These are phyloP conservation scores for Verticillium alfalfae DNA, from an alignment of 2,329 filamentous ascomycete genomes.

Conservation along the genomic window DNA sequence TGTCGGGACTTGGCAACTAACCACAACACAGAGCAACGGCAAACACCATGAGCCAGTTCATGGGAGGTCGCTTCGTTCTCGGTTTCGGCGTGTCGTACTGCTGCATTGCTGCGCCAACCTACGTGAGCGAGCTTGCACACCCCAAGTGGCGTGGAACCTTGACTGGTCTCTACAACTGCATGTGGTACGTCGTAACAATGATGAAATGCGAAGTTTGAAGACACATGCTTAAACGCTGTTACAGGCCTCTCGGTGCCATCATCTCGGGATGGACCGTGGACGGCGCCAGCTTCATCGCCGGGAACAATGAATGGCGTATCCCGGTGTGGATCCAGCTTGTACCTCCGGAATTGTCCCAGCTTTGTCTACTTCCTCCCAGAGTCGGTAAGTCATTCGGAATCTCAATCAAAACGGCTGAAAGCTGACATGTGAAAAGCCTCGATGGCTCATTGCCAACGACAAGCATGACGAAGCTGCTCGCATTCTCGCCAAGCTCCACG, in stretches of 20 bases:
- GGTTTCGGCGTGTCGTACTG: conserved; percentile 47
- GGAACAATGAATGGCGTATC: conserved; percentile 36
- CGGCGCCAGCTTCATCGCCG: conserved; percentile 36
- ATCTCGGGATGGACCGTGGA: conserved; percentile 49
- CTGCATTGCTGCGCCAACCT: conserved; percentile 41
- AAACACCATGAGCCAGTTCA: conserved; percentile 34
- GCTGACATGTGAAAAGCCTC: conserved; percentile 16
- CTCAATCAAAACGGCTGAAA: no score
- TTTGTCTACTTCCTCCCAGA: conserved; percentile 40
- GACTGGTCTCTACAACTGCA: conserved; percentile 48
- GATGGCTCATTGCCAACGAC: conserved; percentile 39
- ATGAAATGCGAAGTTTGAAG: no score
- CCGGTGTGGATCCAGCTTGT: conserved; percentile 45
- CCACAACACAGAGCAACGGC: conserved; percentile 26
- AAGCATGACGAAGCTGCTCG: conserved; percentile 30
- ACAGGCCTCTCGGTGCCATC: conserved; percentile 37
- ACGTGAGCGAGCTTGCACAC: conserved; percentile 49
- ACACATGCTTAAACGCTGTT: not conserved
- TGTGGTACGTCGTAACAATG: conserved; percentile 27
- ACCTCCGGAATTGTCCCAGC: conserved; percentile 41
- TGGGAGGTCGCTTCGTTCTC: conserved; percentile 44
- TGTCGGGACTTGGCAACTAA: not conserved
- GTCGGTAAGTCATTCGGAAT: conserved; percentile 17
- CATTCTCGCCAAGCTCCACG: conserved; percentile 44
- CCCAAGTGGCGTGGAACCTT: conserved; percentile 43